Conservation (phyloP, 2,329 filamentous ascomycete species). For the Aspergillus viridinutans region DNA sequence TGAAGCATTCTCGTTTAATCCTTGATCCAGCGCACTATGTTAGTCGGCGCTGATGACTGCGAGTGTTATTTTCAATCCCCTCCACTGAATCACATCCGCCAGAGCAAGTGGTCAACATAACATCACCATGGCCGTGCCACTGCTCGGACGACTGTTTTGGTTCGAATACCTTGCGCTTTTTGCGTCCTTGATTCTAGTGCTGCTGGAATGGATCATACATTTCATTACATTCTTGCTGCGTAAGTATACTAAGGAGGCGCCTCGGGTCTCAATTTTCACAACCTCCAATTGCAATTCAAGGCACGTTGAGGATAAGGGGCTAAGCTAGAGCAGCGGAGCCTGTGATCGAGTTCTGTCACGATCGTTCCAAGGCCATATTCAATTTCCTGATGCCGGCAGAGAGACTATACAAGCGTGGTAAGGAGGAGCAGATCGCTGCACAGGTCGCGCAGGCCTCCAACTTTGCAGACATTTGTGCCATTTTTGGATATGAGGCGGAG, state of each 20-base stretch:
- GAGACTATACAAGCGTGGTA: conserved; percentile 62
- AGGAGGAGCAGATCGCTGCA: conserved; percentile 66
- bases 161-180: conserved; percentile 84
- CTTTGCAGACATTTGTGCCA: conserved; percentile 86
- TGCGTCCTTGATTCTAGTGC: conserved; percentile 76
- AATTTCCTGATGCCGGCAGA: conserved; percentile 70
- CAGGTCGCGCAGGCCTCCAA: conserved; percentile 82
- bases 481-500: conserved; percentile 90
- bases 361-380: conserved; percentile 75
- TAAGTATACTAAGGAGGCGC: conserved; percentile 43
- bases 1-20: neutral
- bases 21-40: neutral
- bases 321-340: conserved; percentile 58
- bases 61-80: neutral
- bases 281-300: neutral
- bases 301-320: conserved; percentile 1
- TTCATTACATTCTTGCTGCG: conserved; percentile 83
- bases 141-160: conserved; percentile 59
- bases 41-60: neutral
- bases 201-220: conserved; percentile 76
- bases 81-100: neutral
- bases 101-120: neutral
- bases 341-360: conserved; percentile 77
- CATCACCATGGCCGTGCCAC: conserved; percentile 54
- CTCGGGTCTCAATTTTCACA: neutral